Conservation (phyloP, 2,329 filamentous ascomycete genomes). For the Hymenoscyphus occultus region DNA sequence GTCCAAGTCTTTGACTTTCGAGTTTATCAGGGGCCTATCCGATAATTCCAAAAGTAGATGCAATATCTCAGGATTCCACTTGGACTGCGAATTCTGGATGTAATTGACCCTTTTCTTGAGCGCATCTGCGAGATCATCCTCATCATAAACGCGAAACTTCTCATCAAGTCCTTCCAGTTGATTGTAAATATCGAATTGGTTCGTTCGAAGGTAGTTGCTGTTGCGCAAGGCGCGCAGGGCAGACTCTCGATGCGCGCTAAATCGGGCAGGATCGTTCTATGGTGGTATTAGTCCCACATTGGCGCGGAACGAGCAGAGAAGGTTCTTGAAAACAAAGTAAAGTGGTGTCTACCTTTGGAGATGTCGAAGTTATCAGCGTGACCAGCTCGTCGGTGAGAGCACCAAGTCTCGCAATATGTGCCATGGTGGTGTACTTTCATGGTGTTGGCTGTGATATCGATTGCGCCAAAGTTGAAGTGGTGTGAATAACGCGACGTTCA, state of each 20-base stretch:
- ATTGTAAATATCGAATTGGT: constrained; percentile 70
- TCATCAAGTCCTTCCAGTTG: constrained; percentile 74
- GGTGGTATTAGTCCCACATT: constrained; percentile 7
- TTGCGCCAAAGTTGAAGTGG: neutral
- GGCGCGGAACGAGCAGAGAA: no score
- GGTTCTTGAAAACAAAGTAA: constrained; percentile 7
- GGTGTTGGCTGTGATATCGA: neutral
- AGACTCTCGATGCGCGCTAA: constrained; percentile 47
- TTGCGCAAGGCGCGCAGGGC: constrained; percentile 51
- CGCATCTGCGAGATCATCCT: constrained; percentile 75
- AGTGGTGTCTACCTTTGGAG: constrained; percentile 46
- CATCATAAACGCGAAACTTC: constrained; percentile 76
- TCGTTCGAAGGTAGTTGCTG: constrained; percentile 61
- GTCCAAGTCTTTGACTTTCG: constrained; percentile 62
- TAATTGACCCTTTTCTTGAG: constrained; percentile 57
- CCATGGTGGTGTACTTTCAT: constrained; percentile 52
- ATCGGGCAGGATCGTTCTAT: constrained; percentile 36
- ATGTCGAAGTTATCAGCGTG: constrained; percentile 55
- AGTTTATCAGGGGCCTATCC: constrained; percentile 71
- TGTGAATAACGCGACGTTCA: constrained; percentile 7
- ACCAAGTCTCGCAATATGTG: constrained; percentile 63
- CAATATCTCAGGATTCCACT: constrained; percentile 76
- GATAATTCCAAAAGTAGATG: constrained; percentile 78
- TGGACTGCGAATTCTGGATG: constrained; percentile 51
- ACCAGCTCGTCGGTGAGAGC: constrained; percentile 70